Percentiles rank a stretch among this genome's conserved stretches.
Evolutionary conservation across 1,284 basidiomycete genomes (phyloP).

Genomic region (Austroboletus niveus): DNA sequence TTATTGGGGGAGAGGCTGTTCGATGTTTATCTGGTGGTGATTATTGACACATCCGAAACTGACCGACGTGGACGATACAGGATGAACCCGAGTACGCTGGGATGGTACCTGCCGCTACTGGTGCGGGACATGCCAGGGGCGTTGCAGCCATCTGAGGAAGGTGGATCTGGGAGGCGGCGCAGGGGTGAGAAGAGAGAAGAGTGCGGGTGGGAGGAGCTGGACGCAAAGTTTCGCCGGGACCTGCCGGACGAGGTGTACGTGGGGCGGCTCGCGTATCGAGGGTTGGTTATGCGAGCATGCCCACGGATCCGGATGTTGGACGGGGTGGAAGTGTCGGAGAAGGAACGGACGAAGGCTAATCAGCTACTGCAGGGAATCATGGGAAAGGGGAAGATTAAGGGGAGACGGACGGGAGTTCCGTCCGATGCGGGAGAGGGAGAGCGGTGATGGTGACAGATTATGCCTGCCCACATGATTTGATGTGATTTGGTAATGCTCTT

Average conservation of each 20-base stretch:
- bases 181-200: slow-evolving; percentile 32
- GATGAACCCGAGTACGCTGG: slow-evolving; percentile 95
- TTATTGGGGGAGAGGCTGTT: background rate
- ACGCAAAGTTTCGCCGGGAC: slow-evolving; percentile 82
- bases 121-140: slow-evolving; percentile 67
- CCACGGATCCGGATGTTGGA: slow-evolving; percentile 69
- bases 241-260: slow-evolving; percentile 86
- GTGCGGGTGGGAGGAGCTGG: slow-evolving; percentile 68
- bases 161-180: slow-evolving; percentile 25
- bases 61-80: slow-evolving; percentile 39
- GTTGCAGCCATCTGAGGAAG: slow-evolving; percentile 56
- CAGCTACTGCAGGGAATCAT: slow-evolving; percentile 61
- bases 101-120: slow-evolving; percentile 88
- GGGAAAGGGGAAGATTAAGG: slow-evolving; percentile 38
- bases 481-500: slow-evolving; percentile 12
- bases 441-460: slow-evolving; percentile 29
- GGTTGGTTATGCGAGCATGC: slow-evolving; percentile 78
- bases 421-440: slow-evolving; percentile 12
- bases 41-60: slow-evolving; percentile 23
- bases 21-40: background rate
- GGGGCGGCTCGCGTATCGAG: slow-evolving; percentile 83
- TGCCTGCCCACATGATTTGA: slow-evolving; percentile 31
- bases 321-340: slow-evolving; percentile 74
- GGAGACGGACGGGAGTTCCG: slow-evolving; percentile 14
- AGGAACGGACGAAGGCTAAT: slow-evolving; percentile 81